Evolutionary conservation across 148 eudicot genomes (phyloP).

Genomic region (Nepenthes gracilis): DNA sequence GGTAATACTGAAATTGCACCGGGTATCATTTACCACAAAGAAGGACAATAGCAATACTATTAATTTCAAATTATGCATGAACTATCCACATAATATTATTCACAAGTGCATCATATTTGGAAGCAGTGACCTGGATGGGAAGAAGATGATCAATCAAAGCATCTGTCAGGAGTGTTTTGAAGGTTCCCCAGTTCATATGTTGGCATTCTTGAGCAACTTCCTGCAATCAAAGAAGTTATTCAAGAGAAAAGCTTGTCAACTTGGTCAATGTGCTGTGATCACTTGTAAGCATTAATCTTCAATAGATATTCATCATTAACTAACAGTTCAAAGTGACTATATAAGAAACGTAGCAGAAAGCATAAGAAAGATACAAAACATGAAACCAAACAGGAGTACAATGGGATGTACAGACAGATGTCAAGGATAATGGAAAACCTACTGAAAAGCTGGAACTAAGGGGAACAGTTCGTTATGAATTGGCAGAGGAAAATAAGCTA

Average conservation of each 20-base stretch:
- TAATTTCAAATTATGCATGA: no score
- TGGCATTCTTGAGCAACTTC: constrained; percentile 85
- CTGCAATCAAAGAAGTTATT: constrained; percentile 20
- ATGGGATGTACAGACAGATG: no score
- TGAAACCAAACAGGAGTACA: no score
- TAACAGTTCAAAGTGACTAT: no score
- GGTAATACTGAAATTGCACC: neutral
- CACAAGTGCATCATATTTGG: neutral
- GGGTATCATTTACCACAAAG: no score
- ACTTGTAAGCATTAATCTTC: neutral
- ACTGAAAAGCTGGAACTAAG: no score
- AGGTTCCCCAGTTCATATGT: constrained; percentile 87
- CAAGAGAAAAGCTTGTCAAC: neutral
- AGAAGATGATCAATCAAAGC: constrained; percentile 78
- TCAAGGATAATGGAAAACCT: no score
- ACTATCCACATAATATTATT: neutral
- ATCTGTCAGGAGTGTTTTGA: constrained; percentile 69
- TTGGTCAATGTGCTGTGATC: neutral
- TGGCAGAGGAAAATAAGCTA: no score
- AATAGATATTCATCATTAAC: neutral
- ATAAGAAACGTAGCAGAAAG: no score
- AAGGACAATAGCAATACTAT: no score
- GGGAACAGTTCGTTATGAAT: no score
- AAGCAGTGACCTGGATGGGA: constrained; percentile 63
- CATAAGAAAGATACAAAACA: no score